phyloP scores from a whole-genome alignment of 768 basidiomycete species.

The Tricholoma flavovirens region DNA sequence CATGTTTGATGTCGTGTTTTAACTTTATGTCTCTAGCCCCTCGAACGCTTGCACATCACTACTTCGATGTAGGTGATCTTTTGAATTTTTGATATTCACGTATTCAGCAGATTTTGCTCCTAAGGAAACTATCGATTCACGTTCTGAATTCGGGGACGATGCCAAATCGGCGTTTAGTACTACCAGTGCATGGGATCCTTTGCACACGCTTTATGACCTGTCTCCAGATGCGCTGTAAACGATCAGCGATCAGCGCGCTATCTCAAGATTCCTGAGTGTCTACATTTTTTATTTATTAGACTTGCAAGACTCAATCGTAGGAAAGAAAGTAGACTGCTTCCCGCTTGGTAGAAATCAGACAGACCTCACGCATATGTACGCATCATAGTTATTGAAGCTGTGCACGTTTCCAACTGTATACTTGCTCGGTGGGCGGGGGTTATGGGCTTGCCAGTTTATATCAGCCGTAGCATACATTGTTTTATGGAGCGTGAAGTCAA shows the following conservation, averaged over 20 bases:
- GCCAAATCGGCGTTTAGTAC: constrained; percentile 55
- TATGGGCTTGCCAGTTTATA: too few species aligned
- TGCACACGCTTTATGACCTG: constrained; percentile 57
- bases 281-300: not conserved
- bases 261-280: not conserved
- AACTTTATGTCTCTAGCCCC: constrained; percentile 50
- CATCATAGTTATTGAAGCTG: too few species aligned
- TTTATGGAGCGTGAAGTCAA: too few species aligned
- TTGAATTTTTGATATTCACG: not conserved
- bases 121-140: constrained; percentile 69
- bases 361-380: too few species aligned
- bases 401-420: too few species aligned
- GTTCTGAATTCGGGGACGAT: constrained; percentile 75
- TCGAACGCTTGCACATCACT: constrained; percentile 80
- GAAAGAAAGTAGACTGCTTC: not conserved
- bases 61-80: constrained; percentile 74
- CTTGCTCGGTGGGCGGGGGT: too few species aligned
- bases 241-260: not conserved
- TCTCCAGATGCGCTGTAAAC: constrained; percentile 64
- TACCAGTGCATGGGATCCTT: constrained; percentile 45
- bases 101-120: constrained; percentile 1
- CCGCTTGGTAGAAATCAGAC: too few species aligned
- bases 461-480: too few species aligned
- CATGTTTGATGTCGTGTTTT: constrained; percentile 1
- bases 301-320: not conserved